Conservation (phyloP, 1,284 basidiomycete species). For the Apiotrichum veenhuisii region DNA sequence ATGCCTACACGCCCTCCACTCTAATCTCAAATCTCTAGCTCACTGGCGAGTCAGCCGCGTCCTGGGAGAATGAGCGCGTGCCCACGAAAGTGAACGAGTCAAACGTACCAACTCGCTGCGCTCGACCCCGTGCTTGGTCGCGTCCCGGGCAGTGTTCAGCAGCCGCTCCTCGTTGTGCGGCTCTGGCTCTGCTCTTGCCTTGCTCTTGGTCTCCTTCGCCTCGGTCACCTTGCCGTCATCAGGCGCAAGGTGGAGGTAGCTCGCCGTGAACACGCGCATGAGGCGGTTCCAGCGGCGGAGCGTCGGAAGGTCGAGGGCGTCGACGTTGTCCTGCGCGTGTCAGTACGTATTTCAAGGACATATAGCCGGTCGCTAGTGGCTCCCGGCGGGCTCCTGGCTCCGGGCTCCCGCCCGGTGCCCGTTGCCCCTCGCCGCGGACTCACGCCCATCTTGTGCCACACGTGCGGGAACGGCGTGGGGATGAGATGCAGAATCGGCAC, state of each 20-base stretch:
- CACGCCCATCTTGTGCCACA: constrained; percentile 83
- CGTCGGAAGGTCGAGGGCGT: constrained; percentile 78
- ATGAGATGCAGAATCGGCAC: constrained; percentile 91
- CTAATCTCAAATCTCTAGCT: too few species aligned
- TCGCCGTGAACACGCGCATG: constrained; percentile 78
- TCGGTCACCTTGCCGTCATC: constrained; percentile 11
- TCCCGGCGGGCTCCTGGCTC: too few species aligned
- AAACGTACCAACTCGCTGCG: too few species aligned
- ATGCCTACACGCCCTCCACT: too few species aligned
- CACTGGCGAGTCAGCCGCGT: too few species aligned
- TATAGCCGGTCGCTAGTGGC: neutral
- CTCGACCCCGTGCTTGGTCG: too few species aligned
- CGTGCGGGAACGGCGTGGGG: constrained; percentile 77
- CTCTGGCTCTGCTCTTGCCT: too few species aligned
- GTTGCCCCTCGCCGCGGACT: constrained; percentile 26
- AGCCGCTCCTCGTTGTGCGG: neutral
- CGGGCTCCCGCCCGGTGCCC: too few species aligned
- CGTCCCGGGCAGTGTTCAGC: too few species aligned
- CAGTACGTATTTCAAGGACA: neutral
- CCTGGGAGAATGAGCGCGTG: neutral
- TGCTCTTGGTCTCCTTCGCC: neutral
- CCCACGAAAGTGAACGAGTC: constrained; percentile 3
- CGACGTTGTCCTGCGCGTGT: constrained; percentile 70
- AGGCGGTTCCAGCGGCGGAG: constrained; percentile 87
- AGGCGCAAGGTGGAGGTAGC: constrained; percentile 71